phyloP scores from a whole-genome alignment of 2,329 filamentous ascomycete genomes.

The Lachnellula cervina region DNA sequence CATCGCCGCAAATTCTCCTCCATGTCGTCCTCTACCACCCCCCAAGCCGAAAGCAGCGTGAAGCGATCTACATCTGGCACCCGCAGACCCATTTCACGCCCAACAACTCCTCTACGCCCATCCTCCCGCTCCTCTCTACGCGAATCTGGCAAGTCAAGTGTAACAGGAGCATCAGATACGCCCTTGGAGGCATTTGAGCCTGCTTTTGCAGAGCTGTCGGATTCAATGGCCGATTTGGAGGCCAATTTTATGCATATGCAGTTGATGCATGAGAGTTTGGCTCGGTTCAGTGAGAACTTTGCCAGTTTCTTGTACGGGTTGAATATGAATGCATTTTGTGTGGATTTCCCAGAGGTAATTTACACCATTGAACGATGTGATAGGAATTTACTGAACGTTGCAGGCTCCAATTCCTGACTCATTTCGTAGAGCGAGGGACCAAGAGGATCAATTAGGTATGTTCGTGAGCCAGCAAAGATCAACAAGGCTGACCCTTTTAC shows the following conservation, averaged over 20 bases:
- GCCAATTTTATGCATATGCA: slow-evolving; percentile 97
- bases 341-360: slow-evolving; percentile 87
- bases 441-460: slow-evolving; percentile 46
- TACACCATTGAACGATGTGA: neutral
- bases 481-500: slow-evolving; percentile 9
- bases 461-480: neutral
- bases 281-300: slow-evolving; percentile 93
- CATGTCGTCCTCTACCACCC: slow-evolving; percentile 28
- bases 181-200: slow-evolving; percentile 82
- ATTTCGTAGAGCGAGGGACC: slow-evolving; percentile 62
- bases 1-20: neutral
- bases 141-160: slow-evolving; percentile 57
- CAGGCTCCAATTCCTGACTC: slow-evolving; percentile 81
- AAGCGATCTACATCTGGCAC: slow-evolving; percentile 26
- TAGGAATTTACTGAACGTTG: neutral
- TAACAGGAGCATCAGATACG: slow-evolving; percentile 50
- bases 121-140: slow-evolving; percentile 82
- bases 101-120: slow-evolving; percentile 86
- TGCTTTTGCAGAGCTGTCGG: slow-evolving; percentile 86
- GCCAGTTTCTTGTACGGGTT: slow-evolving; percentile 91
- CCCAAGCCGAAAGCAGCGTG: slow-evolving; percentile 22
- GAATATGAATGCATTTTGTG: slow-evolving; percentile 99
- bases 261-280: slow-evolving; percentile 90
- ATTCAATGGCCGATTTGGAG: slow-evolving; percentile 92
- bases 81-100: slow-evolving; percentile 43